phyloP scores from a whole-genome alignment of 495 filamentous ascomycete genomes.

The Paragyromitra xinjiangensis region DNA sequence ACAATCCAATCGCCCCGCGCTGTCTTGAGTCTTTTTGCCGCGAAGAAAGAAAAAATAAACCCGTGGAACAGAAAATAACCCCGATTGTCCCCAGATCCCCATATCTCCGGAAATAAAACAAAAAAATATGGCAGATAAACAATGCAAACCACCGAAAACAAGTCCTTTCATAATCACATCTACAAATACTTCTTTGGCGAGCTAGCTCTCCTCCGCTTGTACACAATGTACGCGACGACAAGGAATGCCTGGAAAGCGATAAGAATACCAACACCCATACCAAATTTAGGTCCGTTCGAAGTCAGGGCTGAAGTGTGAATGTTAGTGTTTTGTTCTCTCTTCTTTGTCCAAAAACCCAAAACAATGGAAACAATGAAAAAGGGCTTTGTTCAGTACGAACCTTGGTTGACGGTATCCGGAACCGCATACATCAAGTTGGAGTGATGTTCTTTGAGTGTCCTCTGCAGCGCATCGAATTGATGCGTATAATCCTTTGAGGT shows the following conservation, averaged over 20 bases:
- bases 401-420: constrained; percentile 54
- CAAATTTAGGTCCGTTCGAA: constrained; percentile 71
- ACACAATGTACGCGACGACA: constrained; percentile 73
- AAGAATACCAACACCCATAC: constrained; percentile 75
- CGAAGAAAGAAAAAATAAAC: constrained; percentile 28
- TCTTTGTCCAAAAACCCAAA: not conserved
- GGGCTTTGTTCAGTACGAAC: constrained; percentile 45
- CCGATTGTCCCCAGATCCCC: not conserved
- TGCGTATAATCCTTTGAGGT: constrained; percentile 76
- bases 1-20: constrained; percentile 32
- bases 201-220: constrained; percentile 79
- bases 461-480: constrained; percentile 75
- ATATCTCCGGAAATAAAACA: constrained; percentile 23
- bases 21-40: constrained; percentile 25
- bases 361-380: constrained; percentile 37
- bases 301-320: constrained; percentile 64
- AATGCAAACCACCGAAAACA: constrained; percentile 17
- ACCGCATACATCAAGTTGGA: constrained; percentile 54
- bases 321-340: constrained; percentile 26
- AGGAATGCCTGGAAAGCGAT: constrained; percentile 79
- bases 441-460: constrained; percentile 76
- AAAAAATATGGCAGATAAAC: constrained; percentile 34
- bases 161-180: constrained; percentile 26
- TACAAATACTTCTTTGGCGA: constrained; percentile 94
- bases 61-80: constrained; percentile 2